A percentile compares a stretch with the other conserved stretches of the same genome.
These are phyloP conservation scores for Colletotrichum agaves DNA, from an alignment of 2,329 filamentous ascomycete species.

Conservation along the genomic window DNA sequence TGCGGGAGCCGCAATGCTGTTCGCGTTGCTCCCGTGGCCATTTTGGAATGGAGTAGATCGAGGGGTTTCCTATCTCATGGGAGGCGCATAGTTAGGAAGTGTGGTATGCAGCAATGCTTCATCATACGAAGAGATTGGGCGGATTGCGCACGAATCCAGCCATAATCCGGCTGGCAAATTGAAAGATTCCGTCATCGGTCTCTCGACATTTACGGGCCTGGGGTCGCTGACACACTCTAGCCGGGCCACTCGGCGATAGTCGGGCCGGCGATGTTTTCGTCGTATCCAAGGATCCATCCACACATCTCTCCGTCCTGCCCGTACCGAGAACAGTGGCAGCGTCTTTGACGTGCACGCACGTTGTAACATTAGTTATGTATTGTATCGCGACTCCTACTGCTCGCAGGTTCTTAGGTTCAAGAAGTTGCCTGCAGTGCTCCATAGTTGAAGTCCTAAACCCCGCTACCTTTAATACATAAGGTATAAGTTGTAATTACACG, in stretches of 20 bases:
- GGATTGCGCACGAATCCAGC: constrained; percentile 18
- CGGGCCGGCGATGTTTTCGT: constrained; percentile 23
- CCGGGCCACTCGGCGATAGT: constrained; percentile 28
- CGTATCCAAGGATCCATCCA: background rate
- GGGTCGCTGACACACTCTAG: constrained; percentile 5
- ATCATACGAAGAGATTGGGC: constrained; percentile 25
- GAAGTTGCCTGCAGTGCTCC: background rate
- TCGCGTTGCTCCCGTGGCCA: constrained; percentile 57
- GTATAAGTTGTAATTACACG: background rate
- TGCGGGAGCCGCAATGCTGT: constrained; percentile 60
- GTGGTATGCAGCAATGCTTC: constrained; percentile 16
- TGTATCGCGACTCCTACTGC: too few species aligned
- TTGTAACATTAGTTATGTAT: too few species aligned
- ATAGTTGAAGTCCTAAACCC: background rate
- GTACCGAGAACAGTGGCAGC: constrained; percentile 8
- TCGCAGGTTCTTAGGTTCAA: background rate
- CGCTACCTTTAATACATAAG: background rate
- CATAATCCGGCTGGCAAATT: background rate
- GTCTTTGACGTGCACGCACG: background rate
- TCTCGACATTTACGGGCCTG: constrained; percentile 29
- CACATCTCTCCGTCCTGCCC: background rate
- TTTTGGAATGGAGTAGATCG: constrained; percentile 22
- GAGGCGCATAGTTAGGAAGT: constrained; percentile 32
- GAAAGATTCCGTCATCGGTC: constrained; percentile 32
- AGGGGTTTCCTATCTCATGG: constrained; percentile 31